A percentile compares a stretch with the other conserved stretches of the same genome.
Evolutionary conservation across 1,139 yeast species (phyloP).

Genomic region (Pichia sp.): DNA sequence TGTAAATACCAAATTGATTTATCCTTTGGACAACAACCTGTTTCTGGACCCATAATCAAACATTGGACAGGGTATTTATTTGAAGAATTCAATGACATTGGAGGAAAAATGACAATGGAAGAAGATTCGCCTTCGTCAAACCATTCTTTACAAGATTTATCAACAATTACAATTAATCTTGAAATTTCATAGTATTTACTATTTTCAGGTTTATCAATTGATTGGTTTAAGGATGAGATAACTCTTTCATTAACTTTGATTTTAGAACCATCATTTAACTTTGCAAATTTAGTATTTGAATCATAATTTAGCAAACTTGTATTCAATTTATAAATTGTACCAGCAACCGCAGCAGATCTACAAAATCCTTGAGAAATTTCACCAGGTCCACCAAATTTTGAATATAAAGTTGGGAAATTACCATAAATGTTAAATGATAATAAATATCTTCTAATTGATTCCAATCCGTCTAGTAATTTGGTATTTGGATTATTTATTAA

Average conservation of each 20-base stretch:
- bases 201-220: constrained; percentile 36
- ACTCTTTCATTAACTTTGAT: constrained; percentile 73
- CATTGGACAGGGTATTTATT: constrained; percentile 78
- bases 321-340: constrained; percentile 83
- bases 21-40: constrained; percentile 85
- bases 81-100: constrained; percentile 60
- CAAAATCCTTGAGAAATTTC: constrained; percentile 96
- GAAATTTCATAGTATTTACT: constrained; percentile 49
- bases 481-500: constrained; percentile 57
- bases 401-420: constrained; percentile 83
- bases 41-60: constrained; percentile 78
- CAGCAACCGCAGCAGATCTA: constrained; percentile 97
- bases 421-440: constrained; percentile 91
- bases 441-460: constrained; percentile 75
- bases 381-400: constrained; percentile 95
- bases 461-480: constrained; percentile 65
- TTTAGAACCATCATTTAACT: constrained; percentile 68
- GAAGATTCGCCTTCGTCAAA: constrained; percentile 77
- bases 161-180: constrained; percentile 74
- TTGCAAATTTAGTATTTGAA: constrained; percentile 57
- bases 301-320: constrained; percentile 61
- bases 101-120: constrained; percentile 92
- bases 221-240: constrained; percentile 65
- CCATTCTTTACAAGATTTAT: constrained; percentile 88
- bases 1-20: constrained; percentile 88